Percentiles rank a stretch among this genome's conserved stretches.
phyloP scores from a whole-genome alignment of 805 yeast species.

The Wickerhamomyces silvicola region DNA sequence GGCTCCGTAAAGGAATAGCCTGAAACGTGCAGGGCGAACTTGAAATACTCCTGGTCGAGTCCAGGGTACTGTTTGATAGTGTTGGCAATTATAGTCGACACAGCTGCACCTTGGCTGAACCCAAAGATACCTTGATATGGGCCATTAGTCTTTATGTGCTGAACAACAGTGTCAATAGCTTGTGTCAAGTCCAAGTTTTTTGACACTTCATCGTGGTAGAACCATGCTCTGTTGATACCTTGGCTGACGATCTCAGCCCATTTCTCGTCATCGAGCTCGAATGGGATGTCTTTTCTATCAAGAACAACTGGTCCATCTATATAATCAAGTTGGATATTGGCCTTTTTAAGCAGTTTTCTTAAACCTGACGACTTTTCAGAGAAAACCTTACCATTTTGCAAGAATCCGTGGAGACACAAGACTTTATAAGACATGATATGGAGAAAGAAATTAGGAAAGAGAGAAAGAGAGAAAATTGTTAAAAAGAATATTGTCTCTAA shows the following conservation, averaged over 20 bases:
- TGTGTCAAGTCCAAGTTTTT: constrained; percentile 44
- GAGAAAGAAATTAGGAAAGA: not conserved
- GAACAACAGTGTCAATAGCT: constrained; percentile 41
- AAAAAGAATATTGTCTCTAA: too few species aligned
- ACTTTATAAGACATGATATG: constrained; percentile 35
- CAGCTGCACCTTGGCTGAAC: constrained; percentile 92
- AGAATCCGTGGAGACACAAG: constrained; percentile 87
- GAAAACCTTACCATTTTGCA: constrained; percentile 78
- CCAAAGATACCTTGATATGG: constrained; percentile 90
- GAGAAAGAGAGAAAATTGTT: too few species aligned
- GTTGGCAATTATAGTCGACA: constrained; percentile 65
- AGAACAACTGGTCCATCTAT: constrained; percentile 72
- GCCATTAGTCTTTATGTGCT: constrained; percentile 54
- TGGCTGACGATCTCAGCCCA: constrained; percentile 42
- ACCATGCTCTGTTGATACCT: constrained; percentile 63
- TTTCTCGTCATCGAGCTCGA: constrained; percentile 49
- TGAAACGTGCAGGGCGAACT: constrained; percentile 71
- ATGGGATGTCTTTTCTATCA: constrained; percentile 67
- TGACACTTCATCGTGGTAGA: constrained; percentile 46
- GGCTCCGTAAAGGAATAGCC: constrained; percentile 51
- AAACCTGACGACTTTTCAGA: constrained; percentile 87
- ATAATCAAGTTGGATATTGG: constrained; percentile 66
- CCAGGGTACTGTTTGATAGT: constrained; percentile 41
- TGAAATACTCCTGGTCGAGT: constrained; percentile 34
- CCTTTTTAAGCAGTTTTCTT: constrained; percentile 61